These are phyloP conservation scores for Saturnispora quitensis DNA, from an alignment of 805 yeast species.

Conservation along the genomic window DNA sequence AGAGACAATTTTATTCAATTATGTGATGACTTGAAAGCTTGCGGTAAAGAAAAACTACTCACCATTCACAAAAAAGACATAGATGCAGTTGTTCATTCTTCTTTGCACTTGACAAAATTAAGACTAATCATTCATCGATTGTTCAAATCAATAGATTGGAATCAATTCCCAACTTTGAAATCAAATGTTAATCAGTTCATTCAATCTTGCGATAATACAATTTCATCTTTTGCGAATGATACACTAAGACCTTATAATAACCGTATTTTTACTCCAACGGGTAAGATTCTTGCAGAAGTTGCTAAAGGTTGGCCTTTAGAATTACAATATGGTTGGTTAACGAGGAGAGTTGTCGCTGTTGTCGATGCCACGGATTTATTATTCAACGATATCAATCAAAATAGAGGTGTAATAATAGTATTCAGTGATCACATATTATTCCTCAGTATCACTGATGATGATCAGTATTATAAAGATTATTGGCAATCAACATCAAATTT, in stretches of 20 bases:
- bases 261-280: conserved; percentile 83
- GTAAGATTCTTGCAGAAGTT: conserved; percentile 74
- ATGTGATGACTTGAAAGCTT: conserved; percentile 27
- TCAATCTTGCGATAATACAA: conserved; percentile 49
- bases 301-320: conserved; percentile 85
- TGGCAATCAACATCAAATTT: conserved; percentile 4
- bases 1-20: conserved; percentile 36
- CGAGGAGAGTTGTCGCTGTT: conserved; percentile 76
- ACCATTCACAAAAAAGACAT: conserved; percentile 42
- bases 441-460: conserved; percentile 42
- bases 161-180: conserved; percentile 16
- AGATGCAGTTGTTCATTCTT: conserved; percentile 55
- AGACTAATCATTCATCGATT: conserved; percentile 62
- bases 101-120: conserved; percentile 61
- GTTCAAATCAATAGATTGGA: conserved; percentile 40
- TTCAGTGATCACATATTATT: conserved; percentile 76
- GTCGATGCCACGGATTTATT: conserved; percentile 31
- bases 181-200: conserved; percentile 34
- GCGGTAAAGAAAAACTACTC: conserved; percentile 21
- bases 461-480: conserved; percentile 24
- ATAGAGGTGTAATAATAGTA: conserved; percentile 53
- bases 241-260: conserved; percentile 42
- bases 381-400: conserved; percentile 19
- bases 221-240: conserved; percentile 72
- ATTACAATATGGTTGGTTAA: conserved; percentile 81